A percentile compares a stretch with the other conserved stretches of the same genome.
These are phyloP conservation scores for sunflower (Helianthus annuus) DNA, from an alignment of 129 eudicot genomes.

Conservation along the genomic window DNA sequence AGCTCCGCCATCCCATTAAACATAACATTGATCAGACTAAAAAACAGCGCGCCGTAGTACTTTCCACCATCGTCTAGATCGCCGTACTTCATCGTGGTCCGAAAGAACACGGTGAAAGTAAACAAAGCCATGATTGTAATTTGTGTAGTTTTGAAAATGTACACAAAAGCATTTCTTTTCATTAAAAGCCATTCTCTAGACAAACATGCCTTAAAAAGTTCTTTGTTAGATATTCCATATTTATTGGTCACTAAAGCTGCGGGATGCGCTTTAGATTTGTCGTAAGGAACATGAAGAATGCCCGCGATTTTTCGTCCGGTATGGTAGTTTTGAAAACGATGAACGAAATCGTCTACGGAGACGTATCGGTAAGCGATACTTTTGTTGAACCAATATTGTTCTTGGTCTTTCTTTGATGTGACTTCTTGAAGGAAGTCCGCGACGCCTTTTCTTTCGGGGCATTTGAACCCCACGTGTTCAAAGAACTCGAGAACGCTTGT, in stretches of 20 bases:
- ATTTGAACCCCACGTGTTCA: constrained; percentile 66
- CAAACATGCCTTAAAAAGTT: constrained; percentile 72
- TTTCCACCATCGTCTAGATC: constrained; percentile 62
- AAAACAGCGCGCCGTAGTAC: constrained; percentile 79
- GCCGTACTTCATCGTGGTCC: constrained; percentile 68
- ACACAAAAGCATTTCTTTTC: constrained; percentile 73
- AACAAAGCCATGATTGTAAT: constrained; percentile 79
- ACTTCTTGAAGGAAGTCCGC: constrained; percentile 86
- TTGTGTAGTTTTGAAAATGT: constrained; percentile 78
- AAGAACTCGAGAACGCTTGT: constrained; percentile 69
- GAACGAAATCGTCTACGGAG: constrained; percentile 63
- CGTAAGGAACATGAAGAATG: constrained; percentile 58
- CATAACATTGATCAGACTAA: constrained; percentile 75
- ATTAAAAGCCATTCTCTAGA: constrained; percentile 84
- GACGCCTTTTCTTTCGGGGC: constrained; percentile 87
- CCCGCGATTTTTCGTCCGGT: constrained; percentile 42
- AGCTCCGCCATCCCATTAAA: constrained; percentile 88
- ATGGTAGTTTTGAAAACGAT: constrained; percentile 54
- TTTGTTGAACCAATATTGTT: constrained; percentile 76
- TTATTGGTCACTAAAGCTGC: constrained; percentile 75
- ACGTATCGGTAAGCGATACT: constrained; percentile 58
- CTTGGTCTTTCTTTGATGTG: constrained; percentile 81
- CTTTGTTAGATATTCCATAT: constrained; percentile 72
- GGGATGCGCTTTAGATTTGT: constrained; percentile 66
- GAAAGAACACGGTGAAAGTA: constrained; percentile 73